Evolutionary conservation across 192 early-diverging fungal genomes (phyloP), one percentile per base, ranked within the genome.

Genomic region (Powellomyces hirtus): DNA sequence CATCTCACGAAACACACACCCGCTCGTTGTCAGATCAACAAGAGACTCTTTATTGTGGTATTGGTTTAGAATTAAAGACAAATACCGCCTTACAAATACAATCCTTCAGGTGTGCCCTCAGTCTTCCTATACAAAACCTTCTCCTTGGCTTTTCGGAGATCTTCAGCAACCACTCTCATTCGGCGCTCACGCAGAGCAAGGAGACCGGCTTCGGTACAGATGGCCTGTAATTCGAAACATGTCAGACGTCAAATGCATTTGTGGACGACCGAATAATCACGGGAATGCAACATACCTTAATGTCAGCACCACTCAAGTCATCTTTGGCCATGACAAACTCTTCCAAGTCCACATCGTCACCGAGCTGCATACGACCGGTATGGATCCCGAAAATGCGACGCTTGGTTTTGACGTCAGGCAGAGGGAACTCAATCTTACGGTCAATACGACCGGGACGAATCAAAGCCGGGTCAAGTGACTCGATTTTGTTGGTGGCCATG

Each of bases 321-420:
- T 99, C 97, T 80, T 99, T 99, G 10, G 95, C 92, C 95, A 96
- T 98, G 46, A 99, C 92, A 86, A 97, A 96, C 72, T 98, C 97
- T 63, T 98, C 97, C 73, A 98, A 71, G 74, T 98, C 95, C 5
- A 98, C 97, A 77, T 98, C 97, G 29, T 90, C 91, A 1, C 94
- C 89, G 20, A 98, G 77, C 42, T 91, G 95, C 97, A 98, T 98
- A 45, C 92, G 86, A 42, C 89, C 81, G 11, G 97, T 97, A 73
- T 95, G 92, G 61, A 95, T 98, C 53, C 89, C 90, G 74, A 98
- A 98, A 75, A 98, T 98, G 59, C 92, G 89, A 64, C 97, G 94
- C 85, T 96, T 96, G 37, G 93, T 94, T 81, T 94, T 96, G 55
- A 94, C 89, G 72, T 99, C 95, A 18, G 97, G 97, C 68, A 94